Evolutionary conservation across 768 basidiomycete species (phyloP), one percentile per base, ranked within the genome.

Genomic region (Goffeauzyma gilvescens): DNA sequence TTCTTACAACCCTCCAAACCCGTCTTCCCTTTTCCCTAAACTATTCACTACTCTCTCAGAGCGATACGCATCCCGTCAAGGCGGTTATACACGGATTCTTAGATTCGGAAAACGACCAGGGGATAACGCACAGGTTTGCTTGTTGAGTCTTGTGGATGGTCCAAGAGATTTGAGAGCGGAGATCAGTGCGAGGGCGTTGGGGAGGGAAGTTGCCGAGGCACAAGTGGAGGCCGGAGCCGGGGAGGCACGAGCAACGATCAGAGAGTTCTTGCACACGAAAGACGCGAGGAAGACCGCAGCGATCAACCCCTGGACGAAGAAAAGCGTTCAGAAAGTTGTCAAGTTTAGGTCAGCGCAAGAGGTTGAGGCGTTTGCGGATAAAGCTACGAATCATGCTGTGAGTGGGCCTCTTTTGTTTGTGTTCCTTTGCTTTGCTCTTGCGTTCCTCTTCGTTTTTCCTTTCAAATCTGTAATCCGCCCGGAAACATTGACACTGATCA

Each of bases 51-150:
- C 75, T 1, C 77, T 90, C 42, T 75, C 85, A 0, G 57, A 73
- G 49, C 79, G 93, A 34, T 98, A 95, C 63, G 70, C 75, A 0
- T 53, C 69, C 13, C 75, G 93, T 3, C 78, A 78, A 2, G 93
- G 93, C 1, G 93, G 93, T 7, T 98, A 95, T 67, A 96, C 90
- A 5, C 78, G 93, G 18, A 78, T 96, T 48, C 78, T 85, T 62
- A 84, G 79, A 60, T 82, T 77, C 50, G 90, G 89, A n/a, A 74
- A 79, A 60, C 75, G 90, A 5, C 70, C 67, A 43, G 87, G 89
- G 12, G 93, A 98, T 68, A 83, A 89, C 54, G 93, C 93, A 20
- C 85, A 87, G 2, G 72, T 78, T 54, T 87, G 89, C 3, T 75
- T 98, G 49, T 64, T 98, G 32, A 84, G 90, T 61, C 69, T 98